Evolutionary conservation across 768 basidiomycete genomes (phyloP).

Genomic region (Suillus hirtellus): DNA sequence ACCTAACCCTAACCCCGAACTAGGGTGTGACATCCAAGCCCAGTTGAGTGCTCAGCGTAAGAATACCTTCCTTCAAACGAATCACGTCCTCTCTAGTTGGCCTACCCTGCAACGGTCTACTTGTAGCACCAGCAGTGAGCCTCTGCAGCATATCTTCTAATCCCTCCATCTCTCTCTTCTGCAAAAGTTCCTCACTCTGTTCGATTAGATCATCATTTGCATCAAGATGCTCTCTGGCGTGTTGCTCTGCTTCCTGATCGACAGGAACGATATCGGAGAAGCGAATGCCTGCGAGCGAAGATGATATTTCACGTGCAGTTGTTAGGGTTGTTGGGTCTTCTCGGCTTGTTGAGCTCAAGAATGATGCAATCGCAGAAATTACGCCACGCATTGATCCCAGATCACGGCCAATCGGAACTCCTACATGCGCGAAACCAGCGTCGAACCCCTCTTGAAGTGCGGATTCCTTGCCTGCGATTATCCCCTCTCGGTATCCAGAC

Average conservation of each 20-base stretch:
- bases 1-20: conserved; percentile 23
- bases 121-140: conserved; percentile 35
- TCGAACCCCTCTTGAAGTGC: conserved; percentile 92
- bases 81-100: conserved; percentile 44
- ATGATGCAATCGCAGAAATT: conserved; percentile 59
- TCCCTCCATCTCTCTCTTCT: conserved; percentile 51
- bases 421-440: conserved; percentile 70
- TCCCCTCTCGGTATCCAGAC: conserved; percentile 97
- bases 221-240: conserved; percentile 67
- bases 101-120: conserved; percentile 18
- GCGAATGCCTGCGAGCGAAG: conserved; percentile 56
- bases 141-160: conserved; percentile 57
- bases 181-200: conserved; percentile 43
- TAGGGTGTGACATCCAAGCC: conserved; percentile 17
- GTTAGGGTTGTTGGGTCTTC: conserved; percentile 23
- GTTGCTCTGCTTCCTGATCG: conserved; percentile 77
- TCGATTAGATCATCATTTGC: conserved; percentile 31
- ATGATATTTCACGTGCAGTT: conserved; percentile 55
- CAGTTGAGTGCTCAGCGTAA: conserved; percentile 31
- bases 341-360: conserved; percentile 42
- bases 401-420: conserved; percentile 73
- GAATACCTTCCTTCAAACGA: conserved; percentile 38
- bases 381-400: conserved; percentile 78
- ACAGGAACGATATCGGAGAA: conserved; percentile 73
- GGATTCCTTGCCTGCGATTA: conserved; percentile 86